Base-by-base conservation (phyloP, 257 asterid genomes). In the Jasminum sambac region DNA sequence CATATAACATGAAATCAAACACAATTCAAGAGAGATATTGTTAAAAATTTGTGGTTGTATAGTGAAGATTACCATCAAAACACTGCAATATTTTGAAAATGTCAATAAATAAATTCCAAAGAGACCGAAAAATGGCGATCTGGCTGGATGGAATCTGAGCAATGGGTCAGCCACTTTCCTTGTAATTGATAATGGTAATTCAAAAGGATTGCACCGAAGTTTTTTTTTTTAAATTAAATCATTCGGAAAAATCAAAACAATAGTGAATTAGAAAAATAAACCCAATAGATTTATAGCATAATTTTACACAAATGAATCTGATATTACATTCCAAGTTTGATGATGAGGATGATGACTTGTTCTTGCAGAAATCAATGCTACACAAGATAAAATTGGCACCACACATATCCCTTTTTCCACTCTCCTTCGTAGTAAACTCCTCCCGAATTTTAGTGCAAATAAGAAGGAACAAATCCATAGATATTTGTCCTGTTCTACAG, bases 391-490 rank as follows among this genome's bases (percentile, higher is more conserved):
- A 48, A 48, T 48, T 17, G 59, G 12, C 3, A 24, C 59, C 59
- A 50, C 59, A 50, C 59, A 8, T 50, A 24, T n/a, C 59, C 59
- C 25, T 50, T 50, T 50, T 50, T 17, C 59, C 59, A 30, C 59
- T 50, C 59, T 50, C 59, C 12, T 48, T 50, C 59, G n/a, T 24
- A 50, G 4, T 50, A 50, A 50, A 50, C 3, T 50, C 5, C 24
- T 50, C 24, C 59, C 10, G 19, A 50, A 6, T 17, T 50, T 50
- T 50, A 50, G 25, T 50, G 59, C 59, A 17, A 8, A 50, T 17
- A 50, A 24, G 11, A 50, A 17, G 59, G 11, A 50, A 50, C 8
- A n/a, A 50, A 50, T 8, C 25, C 59, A 50, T 50, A 17, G 59
- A 24, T 24, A 8, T 24, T 50, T 17, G 59, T 50, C 25, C 25